A percentile compares a stretch with the other conserved stretches of the same genome.
Evolutionary conservation across 108 stramenopile species (phyloP).

Genomic region (Skeletonema potamos): DNA sequence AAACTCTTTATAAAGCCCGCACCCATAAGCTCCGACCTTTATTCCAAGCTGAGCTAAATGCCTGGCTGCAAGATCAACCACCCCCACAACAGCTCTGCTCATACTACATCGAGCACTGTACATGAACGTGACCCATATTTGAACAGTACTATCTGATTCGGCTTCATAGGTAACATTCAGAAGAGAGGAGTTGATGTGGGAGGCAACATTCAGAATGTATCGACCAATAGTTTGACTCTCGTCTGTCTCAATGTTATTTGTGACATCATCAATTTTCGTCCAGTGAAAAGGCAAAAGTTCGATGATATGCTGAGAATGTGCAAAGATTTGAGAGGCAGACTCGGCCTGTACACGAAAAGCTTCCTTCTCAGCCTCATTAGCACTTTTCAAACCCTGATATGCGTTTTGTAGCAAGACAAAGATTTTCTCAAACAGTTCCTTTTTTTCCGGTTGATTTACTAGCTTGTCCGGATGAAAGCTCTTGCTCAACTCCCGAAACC

Average conservation of each 20-base stretch:
- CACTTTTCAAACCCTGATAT: conserved; percentile 39
- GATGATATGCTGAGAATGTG: conserved; percentile 38
- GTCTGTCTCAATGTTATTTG: background rate
- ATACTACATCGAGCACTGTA: conserved; percentile 41
- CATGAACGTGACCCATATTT: conserved; percentile 43
- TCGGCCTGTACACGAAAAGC: conserved; percentile 32
- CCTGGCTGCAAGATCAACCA: conserved; percentile 43
- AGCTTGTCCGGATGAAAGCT: conserved; percentile 48
- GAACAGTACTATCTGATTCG: conserved; percentile 24
- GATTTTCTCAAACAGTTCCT: conserved; percentile 43
- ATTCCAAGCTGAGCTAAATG: conserved; percentile 39
- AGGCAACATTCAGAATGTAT: conserved; percentile 47
- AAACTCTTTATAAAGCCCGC: conserved; percentile 36
- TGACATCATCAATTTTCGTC: conserved; percentile 26
- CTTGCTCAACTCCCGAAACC: conserved; percentile 43
- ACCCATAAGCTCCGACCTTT: conserved; percentile 46
- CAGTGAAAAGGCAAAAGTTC: conserved; percentile 46
- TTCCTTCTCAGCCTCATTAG: conserved; percentile 38
- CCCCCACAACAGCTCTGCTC: conserved; percentile 33
- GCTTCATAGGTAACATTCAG: conserved; percentile 10
- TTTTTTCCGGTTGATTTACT: conserved; percentile 33
- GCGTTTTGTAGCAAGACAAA: conserved; percentile 47
- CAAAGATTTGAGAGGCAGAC: conserved; percentile 40
- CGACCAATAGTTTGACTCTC: background rate
- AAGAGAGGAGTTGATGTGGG: conserved; percentile 35